These are phyloP conservation scores for Pseudonitzschia pungens DNA, from an alignment of 108 stramenopile genomes.

Conservation along the genomic window DNA sequence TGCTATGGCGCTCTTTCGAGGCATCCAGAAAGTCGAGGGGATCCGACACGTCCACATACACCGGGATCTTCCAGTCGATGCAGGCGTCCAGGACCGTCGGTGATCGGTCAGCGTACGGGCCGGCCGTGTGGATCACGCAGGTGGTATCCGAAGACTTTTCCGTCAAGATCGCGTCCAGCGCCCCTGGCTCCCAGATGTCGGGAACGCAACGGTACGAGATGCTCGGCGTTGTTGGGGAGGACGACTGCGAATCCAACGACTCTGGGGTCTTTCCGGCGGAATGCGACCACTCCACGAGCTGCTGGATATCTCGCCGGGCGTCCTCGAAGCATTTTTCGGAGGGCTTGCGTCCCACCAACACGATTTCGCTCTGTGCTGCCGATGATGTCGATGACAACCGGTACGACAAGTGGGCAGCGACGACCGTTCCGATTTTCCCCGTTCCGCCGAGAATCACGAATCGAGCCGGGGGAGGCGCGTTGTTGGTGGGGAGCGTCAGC, in stretches of 20 bases:
- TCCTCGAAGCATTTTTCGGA: constrained; percentile 6
- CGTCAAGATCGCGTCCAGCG: constrained; percentile 4
- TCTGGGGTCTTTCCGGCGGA: too few species aligned
- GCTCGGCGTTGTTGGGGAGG: not conserved
- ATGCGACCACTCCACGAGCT: constrained; percentile 20
- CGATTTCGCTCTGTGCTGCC: constrained; percentile 27
- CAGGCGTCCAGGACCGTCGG: constrained; percentile 32
- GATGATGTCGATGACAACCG: constrained; percentile 19
- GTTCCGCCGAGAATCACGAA: constrained; percentile 49
- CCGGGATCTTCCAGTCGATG: constrained; percentile 12
- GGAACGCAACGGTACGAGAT: constrained; percentile 5
- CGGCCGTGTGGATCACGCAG: constrained; percentile 60
- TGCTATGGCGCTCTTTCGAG: constrained; percentile 15
- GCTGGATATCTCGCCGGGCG: constrained; percentile 18
- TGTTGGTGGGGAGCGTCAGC: not conserved
- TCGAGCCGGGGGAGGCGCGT: not conserved
- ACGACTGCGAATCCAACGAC: too few species aligned
- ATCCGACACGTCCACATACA: constrained; percentile 64
- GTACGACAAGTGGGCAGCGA: constrained; percentile 40
- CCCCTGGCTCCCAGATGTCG: constrained; percentile 29
- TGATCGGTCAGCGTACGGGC: constrained; percentile 43
- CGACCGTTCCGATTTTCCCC: constrained; percentile 55
- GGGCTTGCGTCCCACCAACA: constrained; percentile 39
- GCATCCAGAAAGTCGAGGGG: constrained; percentile 48
- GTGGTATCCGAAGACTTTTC: not conserved